Evolutionary conservation across 441 rosid species (phyloP), one percentile per base, ranked within the genome.

Genomic region (Cnidoscolus chayamansa): DNA sequence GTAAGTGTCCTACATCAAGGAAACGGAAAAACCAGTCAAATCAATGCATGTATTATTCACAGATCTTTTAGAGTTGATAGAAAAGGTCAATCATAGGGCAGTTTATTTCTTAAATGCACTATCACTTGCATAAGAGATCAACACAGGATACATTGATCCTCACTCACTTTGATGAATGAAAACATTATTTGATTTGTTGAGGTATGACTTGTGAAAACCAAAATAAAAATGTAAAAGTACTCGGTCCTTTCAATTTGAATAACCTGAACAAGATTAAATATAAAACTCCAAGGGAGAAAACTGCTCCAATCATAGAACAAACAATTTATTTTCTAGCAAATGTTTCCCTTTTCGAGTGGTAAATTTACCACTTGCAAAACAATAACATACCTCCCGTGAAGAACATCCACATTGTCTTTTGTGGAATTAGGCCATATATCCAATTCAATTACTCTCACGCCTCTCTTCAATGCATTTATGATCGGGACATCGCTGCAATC

Each of bases 381-480:
- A 74, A 71, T 16, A 47, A 19, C 45, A 72, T 86, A 94, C 99
- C 97, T 81, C 75, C 99, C 99, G 75, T 94, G 99, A 74, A 85
- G 92, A 78, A 92, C 98, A 50, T 92, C 77, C 9, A 94, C 88
- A 75, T 81, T 74, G 67, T 88, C 90, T 60, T 90, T 88, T 37
- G 75, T 68, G 7, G 97, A 86, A 82, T 92, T 90, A 0, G 98
- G 99, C 99, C 98, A 94, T 61, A 94, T 77, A 84, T 94, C 99
- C 66, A 94, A 80, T 72, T 94, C 97, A 76, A 94, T 86, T n/a
- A 90, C 99, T 63, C 98, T 83, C 16, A 94, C 98, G 64, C 99
- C 99, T 79, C 68, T 86, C 67, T 84, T 62, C 76, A 94, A 76
- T 1, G 98, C 98, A 13, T 76, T 58, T 76, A 89, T 84, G 74